A percentile compares a stretch with the other conserved stretches of the same genome.
These are phyloP conservation scores for Fusarium staphyleae DNA, from an alignment of 2,329 filamentous ascomycete genomes.

Conservation along the genomic window DNA sequence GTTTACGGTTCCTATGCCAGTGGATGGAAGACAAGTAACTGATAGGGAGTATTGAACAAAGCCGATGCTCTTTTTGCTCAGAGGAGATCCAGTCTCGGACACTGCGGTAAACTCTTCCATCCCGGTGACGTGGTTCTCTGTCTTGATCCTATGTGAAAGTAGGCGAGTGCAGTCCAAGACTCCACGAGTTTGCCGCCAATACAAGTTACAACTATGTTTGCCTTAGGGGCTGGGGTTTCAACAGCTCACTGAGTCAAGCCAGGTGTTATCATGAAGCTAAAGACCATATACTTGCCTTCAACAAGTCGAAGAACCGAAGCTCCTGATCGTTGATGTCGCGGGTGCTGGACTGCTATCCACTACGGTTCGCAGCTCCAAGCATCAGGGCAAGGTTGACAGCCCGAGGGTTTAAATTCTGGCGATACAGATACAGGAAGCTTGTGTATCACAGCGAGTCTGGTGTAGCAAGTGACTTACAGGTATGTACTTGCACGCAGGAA, in stretches of 20 bases:
- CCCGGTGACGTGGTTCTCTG: not conserved
- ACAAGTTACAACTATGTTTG: too few relatives aligned
- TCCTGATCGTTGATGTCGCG: not conserved
- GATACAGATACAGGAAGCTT: not conserved
- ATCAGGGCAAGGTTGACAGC: not conserved
- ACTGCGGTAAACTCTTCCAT: not conserved
- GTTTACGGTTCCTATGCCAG: not conserved
- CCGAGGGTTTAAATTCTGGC: slow-evolving; percentile 11
- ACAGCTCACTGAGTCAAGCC: not conserved
- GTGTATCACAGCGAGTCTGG: slow-evolving; percentile 2
- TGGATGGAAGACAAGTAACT: slow-evolving; percentile 20
- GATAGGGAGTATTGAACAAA: slow-evolving; percentile 4
- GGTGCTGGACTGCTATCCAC: not conserved
- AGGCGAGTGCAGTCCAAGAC: not conserved
- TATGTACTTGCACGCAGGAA: not conserved
- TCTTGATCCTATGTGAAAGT: too few relatives aligned
- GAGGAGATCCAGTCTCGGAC: not conserved
- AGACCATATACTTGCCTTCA: too few relatives aligned
- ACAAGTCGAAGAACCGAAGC: too few relatives aligned
- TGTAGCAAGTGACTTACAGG: not conserved
- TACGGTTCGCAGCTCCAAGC: slow-evolving; percentile 1
- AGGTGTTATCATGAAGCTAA: too few relatives aligned
- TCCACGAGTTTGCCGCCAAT: not conserved
- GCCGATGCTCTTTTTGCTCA: slow-evolving; percentile 10
- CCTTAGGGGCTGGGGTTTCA: not conserved